A percentile compares a stretch with the other conserved stretches of the same genome.
Conservation (phyloP, 345 rosid species). For the Eucalyptus cloeziana region DNA sequence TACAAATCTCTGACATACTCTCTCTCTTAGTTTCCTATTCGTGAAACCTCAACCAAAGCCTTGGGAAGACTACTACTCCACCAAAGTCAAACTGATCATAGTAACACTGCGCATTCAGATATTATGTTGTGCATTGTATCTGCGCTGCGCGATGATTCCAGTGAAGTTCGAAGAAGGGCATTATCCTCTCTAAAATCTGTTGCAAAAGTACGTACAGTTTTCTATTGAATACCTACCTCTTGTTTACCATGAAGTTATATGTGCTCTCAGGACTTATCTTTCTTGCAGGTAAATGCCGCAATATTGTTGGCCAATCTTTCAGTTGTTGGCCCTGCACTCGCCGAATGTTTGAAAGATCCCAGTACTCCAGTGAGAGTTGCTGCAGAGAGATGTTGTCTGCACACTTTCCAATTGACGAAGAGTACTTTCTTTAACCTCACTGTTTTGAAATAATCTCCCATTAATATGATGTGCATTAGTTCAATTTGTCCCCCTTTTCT, state of each 20-base stretch:
- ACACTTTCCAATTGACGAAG: conserved; percentile 62
- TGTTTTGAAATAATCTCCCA: background rate
- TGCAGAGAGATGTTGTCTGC: conserved; percentile 84
- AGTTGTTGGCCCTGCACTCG: conserved; percentile 64
- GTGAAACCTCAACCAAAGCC: conserved; percentile 83
- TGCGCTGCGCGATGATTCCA: conserved; percentile 83
- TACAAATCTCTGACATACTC: conserved; percentile 4
- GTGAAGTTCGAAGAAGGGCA: conserved; percentile 87
- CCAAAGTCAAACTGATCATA: conserved; percentile 42
- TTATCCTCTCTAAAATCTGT: conserved; percentile 68
- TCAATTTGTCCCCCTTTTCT: background rate
- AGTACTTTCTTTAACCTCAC: conserved; percentile 24
- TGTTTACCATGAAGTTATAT: background rate
- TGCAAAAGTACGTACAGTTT: conserved; percentile 48
- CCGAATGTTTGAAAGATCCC: conserved; percentile 73
- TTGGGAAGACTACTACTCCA: conserved; percentile 72
- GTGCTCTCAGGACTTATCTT: background rate
- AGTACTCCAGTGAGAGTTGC: conserved; percentile 83
- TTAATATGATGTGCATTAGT: background rate
- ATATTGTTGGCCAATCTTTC: conserved; percentile 28
- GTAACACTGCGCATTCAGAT: conserved; percentile 32
- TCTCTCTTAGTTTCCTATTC: conserved; percentile 65
- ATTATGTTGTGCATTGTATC: conserved; percentile 42
- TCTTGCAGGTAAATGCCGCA: conserved; percentile 43
- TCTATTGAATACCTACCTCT: background rate